Evolutionary conservation across 768 basidiomycete species (phyloP), one percentile per base, ranked within the genome.

Genomic region (Melanogaster broomeanus): DNA sequence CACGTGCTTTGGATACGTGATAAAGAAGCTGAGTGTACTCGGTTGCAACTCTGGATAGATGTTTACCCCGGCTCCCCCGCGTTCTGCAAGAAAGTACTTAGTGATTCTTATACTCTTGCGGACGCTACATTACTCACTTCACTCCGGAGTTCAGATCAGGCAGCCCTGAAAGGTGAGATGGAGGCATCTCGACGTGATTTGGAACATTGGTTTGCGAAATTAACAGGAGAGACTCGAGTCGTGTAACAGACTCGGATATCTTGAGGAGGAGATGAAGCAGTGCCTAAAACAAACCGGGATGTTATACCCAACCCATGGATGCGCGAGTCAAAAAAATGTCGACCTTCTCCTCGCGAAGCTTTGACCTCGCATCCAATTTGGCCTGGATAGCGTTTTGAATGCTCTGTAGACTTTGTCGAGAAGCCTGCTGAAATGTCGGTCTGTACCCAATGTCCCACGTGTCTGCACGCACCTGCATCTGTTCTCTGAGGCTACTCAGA

Each of bases 1-100:
- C 71, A 6, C 81, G 76, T 11, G 95, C 93, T 68, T 97, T 96
- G 18, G 83, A 80, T 22, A 83, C 80, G 58, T 97, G 90, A 66
- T 99, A 99, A 22, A 93, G 76, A 18, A 98, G 77, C 64, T 98
- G 95, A 10, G 83, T 90, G 64, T 96, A 98, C 69, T 98, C 97
- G 9, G 84, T 77, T 13, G 94, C 92, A 25, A 95, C 89, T 45
- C 95, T 82, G 11, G 81, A 78, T 13, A 96, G 76, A 64, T 93
- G 90, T 65, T 93, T 90, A 28, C 88, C 85, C 40, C 84, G 78
- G 64, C 82, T 84, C 9, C 80, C 81, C 56, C 77, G 81, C 34
- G 75, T 69, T 62, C 86, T 88, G 61, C 21, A 54, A 42, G 25
- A 59, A 18, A 44, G 56, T 4, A n/a, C 35, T 58, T 19, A 55